Conservation (phyloP, 345 rosid species). For the Trapa incisa region DNA sequence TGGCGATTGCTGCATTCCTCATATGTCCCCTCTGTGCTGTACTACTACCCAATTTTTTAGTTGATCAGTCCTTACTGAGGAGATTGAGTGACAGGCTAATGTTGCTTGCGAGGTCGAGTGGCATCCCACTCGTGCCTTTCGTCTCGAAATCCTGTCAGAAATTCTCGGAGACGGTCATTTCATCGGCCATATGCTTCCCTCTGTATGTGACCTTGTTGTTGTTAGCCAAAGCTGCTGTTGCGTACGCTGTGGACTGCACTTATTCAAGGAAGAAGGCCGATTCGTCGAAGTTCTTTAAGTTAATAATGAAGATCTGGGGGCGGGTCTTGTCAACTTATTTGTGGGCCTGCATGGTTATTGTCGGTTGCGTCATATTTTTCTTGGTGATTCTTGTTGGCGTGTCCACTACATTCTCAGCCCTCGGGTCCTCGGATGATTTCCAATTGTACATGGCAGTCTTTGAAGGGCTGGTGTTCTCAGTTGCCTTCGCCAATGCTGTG, state of each 20-base stretch:
- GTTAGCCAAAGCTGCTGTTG: conserved; percentile 57
- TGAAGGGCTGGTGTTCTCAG: conserved; percentile 53
- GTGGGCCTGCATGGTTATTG: conserved; percentile 51
- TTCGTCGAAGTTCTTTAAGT: conserved; percentile 31
- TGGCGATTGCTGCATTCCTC: conserved; percentile 42
- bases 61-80: conserved; percentile 51
- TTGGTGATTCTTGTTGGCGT: conserved; percentile 46
- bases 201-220: conserved; percentile 49
- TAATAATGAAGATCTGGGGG: conserved; percentile 51
- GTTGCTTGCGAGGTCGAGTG: conserved; percentile 57
- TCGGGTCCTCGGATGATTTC: conserved; percentile 45
- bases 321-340: conserved; percentile 51
- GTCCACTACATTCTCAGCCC: conserved; percentile 39
- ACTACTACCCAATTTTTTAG: conserved; percentile 49
- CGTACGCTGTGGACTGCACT: conserved; percentile 75
- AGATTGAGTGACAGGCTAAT: conserved; percentile 43
- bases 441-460: conserved; percentile 40
- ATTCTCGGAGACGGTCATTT: conserved; percentile 55
- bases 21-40: conserved; percentile 80
- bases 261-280: conserved; percentile 44
- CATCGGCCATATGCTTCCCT: conserved; percentile 68
- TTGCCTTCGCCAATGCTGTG: conserved; percentile 65
- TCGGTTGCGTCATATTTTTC: conserved; percentile 53
- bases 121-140: conserved; percentile 54
- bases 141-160: conserved; percentile 50